These are phyloP conservation scores for Candolleomyces eurysporus DNA, from an alignment of 768 basidiomycete species.

Conservation along the genomic window DNA sequence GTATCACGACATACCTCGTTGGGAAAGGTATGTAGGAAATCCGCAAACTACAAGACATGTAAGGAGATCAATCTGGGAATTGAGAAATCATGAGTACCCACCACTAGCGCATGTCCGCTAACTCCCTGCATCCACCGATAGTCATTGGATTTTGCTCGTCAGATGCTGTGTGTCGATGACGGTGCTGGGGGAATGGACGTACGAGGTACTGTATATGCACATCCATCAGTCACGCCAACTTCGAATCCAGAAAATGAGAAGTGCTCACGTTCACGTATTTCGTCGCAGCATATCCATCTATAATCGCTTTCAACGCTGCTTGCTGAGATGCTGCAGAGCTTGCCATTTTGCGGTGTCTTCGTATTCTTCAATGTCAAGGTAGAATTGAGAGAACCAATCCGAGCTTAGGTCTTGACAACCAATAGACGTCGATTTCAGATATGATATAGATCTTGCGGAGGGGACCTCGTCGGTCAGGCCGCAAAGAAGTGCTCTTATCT, in stretches of 20 bases:
- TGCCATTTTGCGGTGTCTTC: no score
- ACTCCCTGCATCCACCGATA: background rate
- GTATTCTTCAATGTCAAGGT: no score
- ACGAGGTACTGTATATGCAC: background rate
- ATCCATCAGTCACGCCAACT: background rate
- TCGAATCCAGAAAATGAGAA: background rate
- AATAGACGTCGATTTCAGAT: no score
- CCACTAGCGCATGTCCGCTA: background rate
- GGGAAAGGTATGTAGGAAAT: background rate
- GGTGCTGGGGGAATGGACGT: background rate
- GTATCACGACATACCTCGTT: background rate
- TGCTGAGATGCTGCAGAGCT: background rate
- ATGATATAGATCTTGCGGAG: no score
- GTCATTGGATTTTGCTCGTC: background rate
- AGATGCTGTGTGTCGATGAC: background rate
- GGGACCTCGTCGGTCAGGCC: no score
- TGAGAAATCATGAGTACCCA: background rate
- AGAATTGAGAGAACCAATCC: no score
- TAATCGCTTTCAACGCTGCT: background rate
- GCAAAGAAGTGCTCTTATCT: no score
- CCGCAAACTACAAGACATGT: background rate
- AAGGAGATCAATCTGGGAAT: background rate
- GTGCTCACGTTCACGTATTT: slow-evolving; percentile 2
- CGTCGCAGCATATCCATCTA: background rate
- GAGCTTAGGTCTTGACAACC: no score